Conservation (phyloP, 441 rosid species). For the Gossypium gossypioides region DNA sequence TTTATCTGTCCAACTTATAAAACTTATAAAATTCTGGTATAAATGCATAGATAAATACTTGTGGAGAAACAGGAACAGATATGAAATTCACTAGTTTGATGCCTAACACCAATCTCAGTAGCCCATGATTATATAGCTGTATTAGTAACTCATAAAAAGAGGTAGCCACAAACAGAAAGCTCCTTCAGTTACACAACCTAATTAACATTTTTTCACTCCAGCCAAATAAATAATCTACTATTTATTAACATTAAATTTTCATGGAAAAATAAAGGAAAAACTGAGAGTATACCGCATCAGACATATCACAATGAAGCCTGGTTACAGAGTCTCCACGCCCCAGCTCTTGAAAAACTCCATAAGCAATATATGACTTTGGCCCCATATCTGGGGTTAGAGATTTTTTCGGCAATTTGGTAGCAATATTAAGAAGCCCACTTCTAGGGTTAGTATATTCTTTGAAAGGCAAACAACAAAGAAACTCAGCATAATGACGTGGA, state of each 20-base stretch:
- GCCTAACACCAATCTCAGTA: not conserved
- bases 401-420: constrained; percentile 40
- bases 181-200: not conserved
- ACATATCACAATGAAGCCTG: constrained; percentile 87
- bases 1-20: not conserved
- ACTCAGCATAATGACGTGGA: constrained; percentile 75
- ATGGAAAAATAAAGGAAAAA: not conserved
- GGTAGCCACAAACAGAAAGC: not conserved
- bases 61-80: not conserved
- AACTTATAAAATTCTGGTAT: not conserved
- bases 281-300: constrained; percentile 57
- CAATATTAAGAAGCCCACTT: constrained; percentile 53
- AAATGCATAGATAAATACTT: not conserved
- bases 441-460: constrained; percentile 70
- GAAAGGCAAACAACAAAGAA: constrained; percentile 60
- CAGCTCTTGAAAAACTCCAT: constrained; percentile 58
- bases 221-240: not conserved
- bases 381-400: constrained; percentile 82
- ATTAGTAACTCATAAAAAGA: not conserved
- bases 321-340: constrained; percentile 95
- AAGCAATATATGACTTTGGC: constrained; percentile 87
- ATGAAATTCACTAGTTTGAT: not conserved
- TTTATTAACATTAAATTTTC: not conserved
- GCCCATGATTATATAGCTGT: not conserved
- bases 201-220: not conserved